These are phyloP conservation scores for Heteromeles arbutifolia DNA, from an alignment of 306 rosid genomes.

Conservation along the genomic window DNA sequence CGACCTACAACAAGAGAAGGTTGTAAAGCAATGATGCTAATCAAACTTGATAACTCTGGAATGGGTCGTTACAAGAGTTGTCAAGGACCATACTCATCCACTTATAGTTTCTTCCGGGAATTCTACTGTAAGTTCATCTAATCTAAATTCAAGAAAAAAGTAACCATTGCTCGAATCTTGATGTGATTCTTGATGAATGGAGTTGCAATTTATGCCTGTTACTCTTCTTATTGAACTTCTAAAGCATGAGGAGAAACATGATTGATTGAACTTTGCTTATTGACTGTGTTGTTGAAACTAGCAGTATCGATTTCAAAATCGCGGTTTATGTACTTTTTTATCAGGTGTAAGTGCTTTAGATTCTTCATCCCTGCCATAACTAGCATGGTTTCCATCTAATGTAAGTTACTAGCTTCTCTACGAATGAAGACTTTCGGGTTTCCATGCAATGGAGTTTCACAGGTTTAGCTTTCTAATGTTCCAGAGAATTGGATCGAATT, in stretches of 20 bases:
- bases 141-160: not conserved
- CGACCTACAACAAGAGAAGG: slow-evolving; percentile 35
- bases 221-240: not conserved
- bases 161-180: not conserved
- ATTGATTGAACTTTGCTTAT: not conserved
- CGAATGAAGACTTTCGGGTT: not conserved
- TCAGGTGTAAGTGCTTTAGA: not conserved
- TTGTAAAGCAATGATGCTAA: slow-evolving; percentile 37
- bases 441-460: not conserved
- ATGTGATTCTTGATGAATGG: not conserved
- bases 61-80: slow-evolving; percentile 36
- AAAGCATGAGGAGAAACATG: not conserved
- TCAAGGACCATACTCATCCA: slow-evolving; percentile 19
- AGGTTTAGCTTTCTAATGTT: not conserved
- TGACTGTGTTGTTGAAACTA: not conserved
- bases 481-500: not conserved
- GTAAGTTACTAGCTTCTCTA: not conserved
- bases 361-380: not conserved
- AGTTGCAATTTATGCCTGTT: not conserved
- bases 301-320: not conserved
- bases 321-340: not conserved
- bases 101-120: not conserved
- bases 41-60: slow-evolving; percentile 30
- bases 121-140: not conserved
- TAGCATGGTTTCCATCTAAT: not conserved